Evolutionary conservation across 768 basidiomycete genomes (phyloP), one percentile per base, ranked within the genome.

Genomic region (Lactifluus pinguis): DNA sequence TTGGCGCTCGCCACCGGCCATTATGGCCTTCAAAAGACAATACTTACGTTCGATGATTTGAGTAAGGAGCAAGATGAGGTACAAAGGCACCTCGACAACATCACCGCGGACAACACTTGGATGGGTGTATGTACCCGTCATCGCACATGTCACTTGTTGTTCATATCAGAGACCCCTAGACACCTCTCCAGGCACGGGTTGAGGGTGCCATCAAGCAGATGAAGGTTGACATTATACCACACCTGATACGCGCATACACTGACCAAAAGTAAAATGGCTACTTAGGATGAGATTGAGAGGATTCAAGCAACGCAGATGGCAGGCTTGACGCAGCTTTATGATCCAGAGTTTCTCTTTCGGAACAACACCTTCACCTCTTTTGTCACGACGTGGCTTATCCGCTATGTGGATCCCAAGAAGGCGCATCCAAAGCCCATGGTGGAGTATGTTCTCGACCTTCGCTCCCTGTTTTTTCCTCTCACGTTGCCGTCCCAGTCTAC

Each of bases 381-480:
- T 73, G 78, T 93, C 42, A 94, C 94, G 57, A 88, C 89, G 0
- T 99, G 95, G 95, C 76, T 99, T 49, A 88, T 98, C 57, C 83
- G 95, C 14, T 82, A 89, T 63, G 93, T 86, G 34, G 95, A 98
- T 64, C 91, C 94, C 2, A 79, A 74, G 59, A 85, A 85, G 66
- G 70, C 75, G 30, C 92, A 98, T 68, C 97, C 97, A 0, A 80
- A 76, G 49, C 80, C 83, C 5, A 68, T 71, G 14, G 81, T 85
- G 45, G 76, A 80, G 94, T 95, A 63, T 34, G 89, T 78, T 4
- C 49, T 9, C 7, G 30, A 21, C 15, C 34, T 36, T 13, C 51
- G 32, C 38, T 10, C 13, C 0, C 19, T n/a, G 10, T 49, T 29
- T 41, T 5, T 41, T 49, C 34, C 1, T 62, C 39, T 52, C 47